Base-by-base conservation (phyloP, 1,284 basidiomycete genomes). In the Boletus smithii region DNA sequence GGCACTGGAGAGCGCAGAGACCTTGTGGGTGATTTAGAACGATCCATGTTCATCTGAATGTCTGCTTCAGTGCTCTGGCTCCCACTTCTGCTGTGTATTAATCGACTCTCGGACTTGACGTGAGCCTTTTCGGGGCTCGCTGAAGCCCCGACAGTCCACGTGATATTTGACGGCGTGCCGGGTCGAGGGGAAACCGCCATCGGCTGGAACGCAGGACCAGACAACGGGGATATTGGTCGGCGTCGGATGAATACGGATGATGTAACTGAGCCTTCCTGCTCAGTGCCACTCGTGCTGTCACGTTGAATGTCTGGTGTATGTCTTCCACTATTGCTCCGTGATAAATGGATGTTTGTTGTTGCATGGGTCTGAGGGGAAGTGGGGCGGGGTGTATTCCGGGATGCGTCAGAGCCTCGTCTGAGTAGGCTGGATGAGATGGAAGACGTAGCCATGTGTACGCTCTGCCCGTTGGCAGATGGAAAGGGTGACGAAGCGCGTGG, bases 401-500 rank as follows among this genome's bases (percentile, higher is more conserved):
- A 79, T 31, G 79, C 71, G 50, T 69, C 72, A 8, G 82, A 82
- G 50, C 75, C 76, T 52, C 77, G 76, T 57, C 77, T 69, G 36
- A 71, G 62, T 20, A 77, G 57, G 35, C 63, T 66, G 20, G 73
- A 69, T 24, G 69, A 53, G 16, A 69, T 51, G 30, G 61, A 63
- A 24, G 72, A 59, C 27, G 66, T 53, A 32, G 64, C 51, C 46
- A 63, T 51, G 11, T 68, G 66, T 6, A 65, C 46, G 17, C 59
- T 54, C 37, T 65, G 66, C 29, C 67, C 67, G n/a, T 63, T 64
- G 49, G 61, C 36, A 22, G 57, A 55, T 35, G 73, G 66, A 22
- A 69, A 58, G 32, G 86, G 83, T 3, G 83, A 81, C 20, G 80
- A 81, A 14, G 88, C 87, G 50, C 88, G 83, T 47, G 88, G 88